Percentiles rank a stretch among this genome's conserved stretches.
Conservation (phyloP, 2,329 filamentous ascomycete genomes). For the Aureobasidium pullulans region DNA sequence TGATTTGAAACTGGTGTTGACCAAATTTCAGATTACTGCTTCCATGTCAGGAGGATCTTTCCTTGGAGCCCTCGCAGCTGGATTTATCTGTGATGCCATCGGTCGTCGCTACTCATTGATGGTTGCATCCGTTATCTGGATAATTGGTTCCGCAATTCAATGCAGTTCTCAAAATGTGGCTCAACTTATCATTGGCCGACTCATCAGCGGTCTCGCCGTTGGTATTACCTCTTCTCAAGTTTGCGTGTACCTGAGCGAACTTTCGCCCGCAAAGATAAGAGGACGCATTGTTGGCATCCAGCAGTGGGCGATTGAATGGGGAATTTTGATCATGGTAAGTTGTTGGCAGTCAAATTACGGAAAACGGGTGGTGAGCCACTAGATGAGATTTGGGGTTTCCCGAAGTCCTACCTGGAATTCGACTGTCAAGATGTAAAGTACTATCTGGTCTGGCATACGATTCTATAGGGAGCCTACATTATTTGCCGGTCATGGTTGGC, state of each 20-base stretch:
- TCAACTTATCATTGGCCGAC: slow-evolving; percentile 56
- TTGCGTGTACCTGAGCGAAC: slow-evolving; percentile 92
- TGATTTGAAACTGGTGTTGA: background rate
- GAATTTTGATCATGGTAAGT: slow-evolving; percentile 51
- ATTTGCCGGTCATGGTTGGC: too few relatives aligned
- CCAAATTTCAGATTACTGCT: slow-evolving; percentile 31
- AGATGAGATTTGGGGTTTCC: too few relatives aligned
- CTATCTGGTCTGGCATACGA: too few relatives aligned
- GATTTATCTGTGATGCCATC: slow-evolving; percentile 39
- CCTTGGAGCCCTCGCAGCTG: slow-evolving; percentile 38
- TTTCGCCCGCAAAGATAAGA: slow-evolving; percentile 42
- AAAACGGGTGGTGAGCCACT: too few relatives aligned
- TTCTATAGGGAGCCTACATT: too few relatives aligned
- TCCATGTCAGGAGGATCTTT: slow-evolving; percentile 46
- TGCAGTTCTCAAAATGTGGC: slow-evolving; percentile 32
- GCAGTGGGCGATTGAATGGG: slow-evolving; percentile 66
- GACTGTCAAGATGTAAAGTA: too few relatives aligned
- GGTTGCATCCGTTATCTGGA: slow-evolving; percentile 39
- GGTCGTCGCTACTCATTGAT: slow-evolving; percentile 39
- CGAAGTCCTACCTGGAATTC: too few relatives aligned
- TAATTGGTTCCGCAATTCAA: slow-evolving; percentile 34
- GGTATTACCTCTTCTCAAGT: slow-evolving; percentile 88
- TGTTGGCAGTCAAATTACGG: too few relatives aligned
- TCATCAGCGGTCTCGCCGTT: slow-evolving; percentile 78
- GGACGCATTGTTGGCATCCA: slow-evolving; percentile 58